These are phyloP conservation scores for Leccinum rimulosum DNA, from an alignment of 768 basidiomycete genomes.

Conservation along the genomic window DNA sequence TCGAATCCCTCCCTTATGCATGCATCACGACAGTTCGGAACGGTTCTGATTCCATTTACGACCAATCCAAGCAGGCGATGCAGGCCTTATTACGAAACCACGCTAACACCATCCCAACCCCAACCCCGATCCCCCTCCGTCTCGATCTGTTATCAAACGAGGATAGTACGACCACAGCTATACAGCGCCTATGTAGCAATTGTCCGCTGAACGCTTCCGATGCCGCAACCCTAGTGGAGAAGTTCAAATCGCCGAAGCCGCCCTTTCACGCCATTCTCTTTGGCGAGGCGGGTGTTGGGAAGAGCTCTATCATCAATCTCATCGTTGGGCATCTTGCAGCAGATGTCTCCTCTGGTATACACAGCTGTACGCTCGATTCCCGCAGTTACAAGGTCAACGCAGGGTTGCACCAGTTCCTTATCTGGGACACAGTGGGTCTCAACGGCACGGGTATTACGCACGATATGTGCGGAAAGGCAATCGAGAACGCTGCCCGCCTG, in stretches of 20 bases:
- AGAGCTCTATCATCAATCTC: slow-evolving; percentile 43
- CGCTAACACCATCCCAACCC: not conserved
- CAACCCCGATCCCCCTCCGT: slow-evolving; percentile 13
- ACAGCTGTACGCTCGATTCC: slow-evolving; percentile 35
- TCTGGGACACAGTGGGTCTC: slow-evolving; percentile 35
- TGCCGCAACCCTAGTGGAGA: slow-evolving; percentile 12
- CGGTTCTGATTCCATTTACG: not conserved
- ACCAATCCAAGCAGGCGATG: slow-evolving; percentile 15
- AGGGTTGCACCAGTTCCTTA: slow-evolving; percentile 18
- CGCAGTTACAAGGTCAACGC: slow-evolving; percentile 23
- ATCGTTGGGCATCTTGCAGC: slow-evolving; percentile 27
- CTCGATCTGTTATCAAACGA: slow-evolving; percentile 17
- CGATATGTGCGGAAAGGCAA: slow-evolving; percentile 11
- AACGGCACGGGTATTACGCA: slow-evolving; percentile 15
- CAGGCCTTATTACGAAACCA: slow-evolving; percentile 8
- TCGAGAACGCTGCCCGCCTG: slow-evolving; percentile 28
- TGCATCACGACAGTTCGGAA: slow-evolving; percentile 20
- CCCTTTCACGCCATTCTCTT: slow-evolving; percentile 36
- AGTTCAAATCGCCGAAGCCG: slow-evolving; percentile 11
- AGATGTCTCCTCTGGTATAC: slow-evolving; percentile 20
- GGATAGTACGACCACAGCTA: not conserved
- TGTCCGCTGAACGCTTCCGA: slow-evolving; percentile 12
- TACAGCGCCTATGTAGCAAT: slow-evolving; percentile 9
- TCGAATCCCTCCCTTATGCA: slow-evolving; percentile 8
- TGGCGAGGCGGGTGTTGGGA: slow-evolving; percentile 40